Evolutionary conservation across 257 asterid species (phyloP), one percentile per base, ranked within the genome.

Genomic region (Scutellaria minor): DNA sequence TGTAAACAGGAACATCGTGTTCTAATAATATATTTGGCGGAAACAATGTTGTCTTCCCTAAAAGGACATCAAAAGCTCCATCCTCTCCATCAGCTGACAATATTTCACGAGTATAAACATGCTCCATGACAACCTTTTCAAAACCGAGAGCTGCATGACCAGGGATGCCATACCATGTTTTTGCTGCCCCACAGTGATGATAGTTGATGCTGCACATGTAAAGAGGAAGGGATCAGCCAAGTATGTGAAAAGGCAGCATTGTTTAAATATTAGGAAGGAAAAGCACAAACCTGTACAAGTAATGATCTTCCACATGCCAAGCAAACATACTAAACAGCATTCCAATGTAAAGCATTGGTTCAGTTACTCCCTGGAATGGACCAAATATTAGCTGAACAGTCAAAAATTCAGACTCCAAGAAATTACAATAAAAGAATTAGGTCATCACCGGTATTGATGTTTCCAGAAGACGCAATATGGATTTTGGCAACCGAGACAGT

Each of bases 251-350:
- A 50, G 60, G 39, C 13, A 60, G 54, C 56, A 46, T 10, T n/a
- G 7, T 13, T 46, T 20, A 13, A 15, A n/a, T 40, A 24, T 62
- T 14, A 71, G 20, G 55, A 37, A 52, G 31, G 50, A 63, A 63
- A 60, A 59, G 70, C 10, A 42, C 66, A 61, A 68, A 91, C 99
- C 98, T 94, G 71, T 94, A 91, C 69, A 94, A 75, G 86, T 94
- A 94, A 87, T 94, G 99, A 82, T 94, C 99, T 85, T 94, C 99
- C 72, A 91, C 99, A 64, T 94, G 99, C 99, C 99, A 94, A 66
- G 99, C 99, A 79, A 94, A 94, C 97, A 94, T 85, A 78, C 99
- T 94, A 72, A 94, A 94, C 63, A 94, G 85, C 99, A 95, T 95
- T 63, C 99, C 99, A 46, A 95, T 92, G 80, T 95, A 95, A 35